A percentile compares a stretch with the other conserved stretches of the same genome.
phyloP scores from a whole-genome alignment of 1,284 basidiomycete species.

The Cerioporus squamosus region DNA sequence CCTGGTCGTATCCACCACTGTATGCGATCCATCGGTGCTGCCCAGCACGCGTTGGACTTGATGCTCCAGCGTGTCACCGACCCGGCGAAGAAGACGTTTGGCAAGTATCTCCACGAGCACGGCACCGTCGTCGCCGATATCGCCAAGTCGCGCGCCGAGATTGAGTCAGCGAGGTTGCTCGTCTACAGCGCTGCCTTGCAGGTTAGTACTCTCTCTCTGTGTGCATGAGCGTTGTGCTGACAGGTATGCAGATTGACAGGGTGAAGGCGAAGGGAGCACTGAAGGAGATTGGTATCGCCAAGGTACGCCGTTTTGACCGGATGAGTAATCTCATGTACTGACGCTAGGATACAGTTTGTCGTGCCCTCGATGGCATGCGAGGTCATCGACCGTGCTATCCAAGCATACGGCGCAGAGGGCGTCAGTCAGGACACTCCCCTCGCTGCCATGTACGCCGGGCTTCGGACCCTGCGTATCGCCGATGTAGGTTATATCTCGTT shows the following conservation, averaged over 20 bases:
- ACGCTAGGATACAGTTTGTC: slow-evolving; percentile 65
- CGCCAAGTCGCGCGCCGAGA: slow-evolving; percentile 91
- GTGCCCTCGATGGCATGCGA: slow-evolving; percentile 88
- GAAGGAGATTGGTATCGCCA: slow-evolving; percentile 97
- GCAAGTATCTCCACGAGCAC: slow-evolving; percentile 90
- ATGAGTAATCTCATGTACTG: neutral
- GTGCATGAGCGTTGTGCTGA: neutral
- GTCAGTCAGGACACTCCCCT: slow-evolving; percentile 90
- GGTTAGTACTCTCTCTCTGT: slow-evolving; percentile 38
- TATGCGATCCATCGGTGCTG: slow-evolving; percentile 95
- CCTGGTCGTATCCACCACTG: slow-evolving; percentile 98
- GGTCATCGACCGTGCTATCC: slow-evolving; percentile 94
- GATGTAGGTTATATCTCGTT: slow-evolving; percentile 61
- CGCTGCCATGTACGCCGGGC: slow-evolving; percentile 76
- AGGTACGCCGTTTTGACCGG: slow-evolving; percentile 51
- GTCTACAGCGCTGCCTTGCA: slow-evolving; percentile 94
- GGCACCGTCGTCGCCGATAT: slow-evolving; percentile 91
- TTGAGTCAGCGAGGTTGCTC: slow-evolving; percentile 85
- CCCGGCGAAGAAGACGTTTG: slow-evolving; percentile 90
- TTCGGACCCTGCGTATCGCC: slow-evolving; percentile 89
- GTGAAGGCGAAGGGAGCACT: slow-evolving; percentile 91
- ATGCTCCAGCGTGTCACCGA: slow-evolving; percentile 95
- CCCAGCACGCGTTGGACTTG: slow-evolving; percentile 84
- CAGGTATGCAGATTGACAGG: slow-evolving; percentile 77
- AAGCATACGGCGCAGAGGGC: slow-evolving; percentile 94